phyloP scores from a whole-genome alignment of 768 basidiomycete genomes.

The Pholiota molesta region DNA sequence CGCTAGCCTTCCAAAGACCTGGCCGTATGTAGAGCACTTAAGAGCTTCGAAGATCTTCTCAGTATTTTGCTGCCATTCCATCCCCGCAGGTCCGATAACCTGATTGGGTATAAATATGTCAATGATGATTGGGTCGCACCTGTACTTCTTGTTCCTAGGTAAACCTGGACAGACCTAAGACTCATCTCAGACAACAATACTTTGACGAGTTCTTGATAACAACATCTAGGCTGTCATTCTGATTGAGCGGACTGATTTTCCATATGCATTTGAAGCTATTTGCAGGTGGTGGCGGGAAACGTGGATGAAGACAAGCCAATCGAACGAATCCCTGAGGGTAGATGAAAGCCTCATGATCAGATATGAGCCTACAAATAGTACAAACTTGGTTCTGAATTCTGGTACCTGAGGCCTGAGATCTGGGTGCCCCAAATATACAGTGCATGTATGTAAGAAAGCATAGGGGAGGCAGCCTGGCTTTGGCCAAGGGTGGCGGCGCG shows the following conservation, averaged over 20 bases:
- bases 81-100: too few species aligned
- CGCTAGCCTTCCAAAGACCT: too few species aligned
- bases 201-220: neutral
- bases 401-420: neutral
- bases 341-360: too few species aligned
- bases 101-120: neutral
- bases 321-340: neutral
- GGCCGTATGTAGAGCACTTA: too few species aligned
- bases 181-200: neutral
- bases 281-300: neutral
- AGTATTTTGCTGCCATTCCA: too few species aligned
- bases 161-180: neutral
- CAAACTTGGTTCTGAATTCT: neutral
- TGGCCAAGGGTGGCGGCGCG: too few species aligned
- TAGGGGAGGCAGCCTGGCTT: neutral
- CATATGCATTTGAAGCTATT: neutral
- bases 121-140: neutral
- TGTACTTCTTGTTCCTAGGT: neutral
- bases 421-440: neutral
- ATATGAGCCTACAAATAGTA: neutral
- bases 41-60: too few species aligned
- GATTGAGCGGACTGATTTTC: neutral
- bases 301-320: neutral
- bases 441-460: neutral
- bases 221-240: neutral